Base-by-base conservation (phyloP, 129 eudicot species). In the Oenanthe sinensis region DNA sequence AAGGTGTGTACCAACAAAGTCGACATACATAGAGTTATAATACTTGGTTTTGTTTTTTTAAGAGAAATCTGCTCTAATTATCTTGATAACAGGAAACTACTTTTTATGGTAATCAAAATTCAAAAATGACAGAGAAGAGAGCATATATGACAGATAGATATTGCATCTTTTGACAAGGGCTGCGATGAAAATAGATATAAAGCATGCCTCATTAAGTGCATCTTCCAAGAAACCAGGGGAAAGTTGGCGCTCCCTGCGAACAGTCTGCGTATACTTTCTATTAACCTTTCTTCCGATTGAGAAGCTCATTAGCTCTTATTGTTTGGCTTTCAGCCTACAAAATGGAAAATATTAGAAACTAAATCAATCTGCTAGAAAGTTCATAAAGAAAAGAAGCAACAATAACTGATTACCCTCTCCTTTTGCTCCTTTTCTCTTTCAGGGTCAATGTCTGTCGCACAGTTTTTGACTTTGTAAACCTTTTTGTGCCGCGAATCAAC, bases 201-300 rank as follows among this genome's bases (percentile, higher is more conserved):
- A 48, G 54, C 54, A 48, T 78, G 90, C 98, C 97, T 94, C 98
- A 0, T 94, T 96, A 77, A 87, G 97, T 44, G 90, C 97, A 75
- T 92, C 99, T 85, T 96, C 99, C 82, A 96, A 85, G 88, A 96
- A 96, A 83, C 99, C 99, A 78, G 99, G 97, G 46, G 99, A 96
- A 43, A 96, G 97, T 79, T 90, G 93, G 69, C 97, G 96, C 80
- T 91, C 99, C 84, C 92, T 89, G 74, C 94, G 92, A 39, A 84
- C 87, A 70, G 97, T 87, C 79, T 81, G 93, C 33, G 96, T 83
- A 75, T 96, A 96, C 82, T 92, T 96, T 50, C 96, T 87, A 72
- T 68, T 92, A 62, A 96, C 99, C 83, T 91, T 96, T 93, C 88
- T 87, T 96, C 82, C 87, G 86, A 76, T 85, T 92, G 63, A 96